phyloP scores from a whole-genome alignment of 495 filamentous ascomycete species.

The Lasiosphaeria ovina region DNA sequence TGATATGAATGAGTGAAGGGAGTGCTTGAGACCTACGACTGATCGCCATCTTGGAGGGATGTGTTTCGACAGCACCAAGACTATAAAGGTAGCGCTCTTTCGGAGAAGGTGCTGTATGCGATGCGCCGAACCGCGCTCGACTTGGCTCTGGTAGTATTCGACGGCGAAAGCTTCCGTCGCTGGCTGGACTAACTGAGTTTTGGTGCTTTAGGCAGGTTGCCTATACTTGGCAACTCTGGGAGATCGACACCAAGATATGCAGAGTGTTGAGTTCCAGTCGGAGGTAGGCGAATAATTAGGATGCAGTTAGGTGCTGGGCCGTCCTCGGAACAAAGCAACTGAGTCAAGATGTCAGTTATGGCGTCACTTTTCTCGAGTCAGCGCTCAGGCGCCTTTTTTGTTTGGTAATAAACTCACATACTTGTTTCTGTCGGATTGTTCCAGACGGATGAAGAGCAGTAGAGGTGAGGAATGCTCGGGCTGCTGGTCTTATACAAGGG shows the following conservation, averaged over 20 bases:
- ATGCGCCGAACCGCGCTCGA: background rate
- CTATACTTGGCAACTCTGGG: background rate
- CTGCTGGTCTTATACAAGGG: no score
- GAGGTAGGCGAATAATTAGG: no score
- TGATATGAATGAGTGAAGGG: background rate
- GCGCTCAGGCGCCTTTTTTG: background rate
- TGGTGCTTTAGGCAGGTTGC: background rate
- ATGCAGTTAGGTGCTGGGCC: background rate
- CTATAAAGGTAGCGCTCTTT: background rate
- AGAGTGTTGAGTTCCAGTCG: no score
- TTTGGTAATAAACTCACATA: no score
- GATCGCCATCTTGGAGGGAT: slow-evolving; percentile 18
- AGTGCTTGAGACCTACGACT: slow-evolving; percentile 15
- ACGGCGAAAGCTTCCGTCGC: background rate
- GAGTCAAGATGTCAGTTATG: background rate
- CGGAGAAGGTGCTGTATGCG: background rate
- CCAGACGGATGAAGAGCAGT: no score
- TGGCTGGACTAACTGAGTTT: background rate
- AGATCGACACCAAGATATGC: background rate
- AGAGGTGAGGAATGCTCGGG: no score
- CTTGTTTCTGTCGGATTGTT: no score
- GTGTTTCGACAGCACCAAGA: background rate
- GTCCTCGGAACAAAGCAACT: background rate
- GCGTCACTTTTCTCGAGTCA: background rate
- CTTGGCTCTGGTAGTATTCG: background rate